Conservation (phyloP, 768 basidiomycete genomes). For the Podaxis sp. region DNA sequence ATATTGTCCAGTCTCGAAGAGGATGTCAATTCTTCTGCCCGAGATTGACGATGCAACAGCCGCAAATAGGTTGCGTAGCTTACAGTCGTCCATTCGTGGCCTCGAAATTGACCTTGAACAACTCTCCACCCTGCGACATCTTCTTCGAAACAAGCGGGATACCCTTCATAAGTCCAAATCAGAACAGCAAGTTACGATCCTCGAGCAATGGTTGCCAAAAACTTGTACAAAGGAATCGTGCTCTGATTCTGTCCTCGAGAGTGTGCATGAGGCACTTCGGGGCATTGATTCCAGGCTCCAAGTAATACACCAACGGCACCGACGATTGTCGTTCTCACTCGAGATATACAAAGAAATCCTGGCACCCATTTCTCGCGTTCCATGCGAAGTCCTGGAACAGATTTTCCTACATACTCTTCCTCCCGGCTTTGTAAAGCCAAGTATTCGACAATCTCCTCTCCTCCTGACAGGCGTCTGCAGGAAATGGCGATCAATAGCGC, state of each 20-base stretch:
- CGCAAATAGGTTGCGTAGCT: neutral
- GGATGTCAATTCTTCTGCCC: conserved; percentile 2
- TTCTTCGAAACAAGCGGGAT: neutral
- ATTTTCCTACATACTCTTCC: conserved; percentile 4
- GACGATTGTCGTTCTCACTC: neutral
- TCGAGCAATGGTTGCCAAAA: neutral
- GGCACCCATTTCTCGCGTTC: conserved; percentile 4
- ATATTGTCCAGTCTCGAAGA: too few relatives aligned
- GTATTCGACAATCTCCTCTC: neutral
- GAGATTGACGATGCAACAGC: neutral
- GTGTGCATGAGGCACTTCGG: neutral
- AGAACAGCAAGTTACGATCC: neutral
- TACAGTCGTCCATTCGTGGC: neutral
- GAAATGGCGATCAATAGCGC: conserved; percentile 2
- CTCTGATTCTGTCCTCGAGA: neutral
- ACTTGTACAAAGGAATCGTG: neutral
- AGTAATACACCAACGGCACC: neutral
- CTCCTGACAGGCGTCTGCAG: neutral
- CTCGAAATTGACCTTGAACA: neutral
- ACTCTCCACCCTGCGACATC: neutral
- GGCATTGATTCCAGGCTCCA: neutral
- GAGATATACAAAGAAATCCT: neutral
- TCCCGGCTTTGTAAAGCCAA: neutral
- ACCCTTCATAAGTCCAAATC: neutral
- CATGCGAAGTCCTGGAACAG: neutral